Percentiles rank a stretch among this genome's conserved stretches.
phyloP scores from a whole-genome alignment of 805 yeast species.

The Huiozyma naganishii region DNA sequence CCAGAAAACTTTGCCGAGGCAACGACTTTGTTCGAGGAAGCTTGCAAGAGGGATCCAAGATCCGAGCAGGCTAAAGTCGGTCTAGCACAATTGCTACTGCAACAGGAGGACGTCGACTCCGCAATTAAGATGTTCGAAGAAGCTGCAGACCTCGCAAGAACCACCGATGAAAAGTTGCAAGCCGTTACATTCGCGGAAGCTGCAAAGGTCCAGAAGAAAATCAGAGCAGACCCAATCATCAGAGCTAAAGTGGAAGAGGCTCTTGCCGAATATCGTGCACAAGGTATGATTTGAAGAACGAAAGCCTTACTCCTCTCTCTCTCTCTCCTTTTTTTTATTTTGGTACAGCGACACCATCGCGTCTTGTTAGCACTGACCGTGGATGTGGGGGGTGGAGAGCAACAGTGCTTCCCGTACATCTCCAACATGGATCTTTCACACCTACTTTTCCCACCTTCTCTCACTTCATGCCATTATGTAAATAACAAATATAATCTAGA shows the following conservation, averaged over 20 bases:
- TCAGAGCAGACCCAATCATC: conserved; percentile 59
- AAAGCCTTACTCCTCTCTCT: not conserved
- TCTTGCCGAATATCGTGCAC: conserved; percentile 32
- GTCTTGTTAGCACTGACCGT: no score
- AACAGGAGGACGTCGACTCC: conserved; percentile 69
- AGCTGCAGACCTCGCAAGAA: conserved; percentile 73
- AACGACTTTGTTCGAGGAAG: conserved; percentile 55
- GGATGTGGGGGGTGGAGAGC: no score
- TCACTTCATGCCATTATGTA: not conserved
- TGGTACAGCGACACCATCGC: no score
- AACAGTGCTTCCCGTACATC: no score
- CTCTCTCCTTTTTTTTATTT: not conserved
- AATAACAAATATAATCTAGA: not conserved
- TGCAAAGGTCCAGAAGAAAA: conserved; percentile 74
- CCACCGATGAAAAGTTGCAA: conserved; percentile 76
- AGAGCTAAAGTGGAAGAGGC: conserved; percentile 53
- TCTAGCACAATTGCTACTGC: conserved; percentile 85
- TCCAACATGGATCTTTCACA: no score
- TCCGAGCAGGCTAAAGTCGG: conserved; percentile 82
- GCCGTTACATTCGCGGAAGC: conserved; percentile 90
- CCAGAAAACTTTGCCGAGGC: conserved; percentile 43
- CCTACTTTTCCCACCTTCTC: no score
- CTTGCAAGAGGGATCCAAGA: conserved; percentile 75
- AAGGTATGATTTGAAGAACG: conserved; percentile 17
- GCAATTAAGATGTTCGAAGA: conserved; percentile 77